A percentile compares a stretch with the other conserved stretches of the same genome.
These are phyloP conservation scores for Ogataea glucozyma DNA, from an alignment of 805 yeast species.

Conservation along the genomic window DNA sequence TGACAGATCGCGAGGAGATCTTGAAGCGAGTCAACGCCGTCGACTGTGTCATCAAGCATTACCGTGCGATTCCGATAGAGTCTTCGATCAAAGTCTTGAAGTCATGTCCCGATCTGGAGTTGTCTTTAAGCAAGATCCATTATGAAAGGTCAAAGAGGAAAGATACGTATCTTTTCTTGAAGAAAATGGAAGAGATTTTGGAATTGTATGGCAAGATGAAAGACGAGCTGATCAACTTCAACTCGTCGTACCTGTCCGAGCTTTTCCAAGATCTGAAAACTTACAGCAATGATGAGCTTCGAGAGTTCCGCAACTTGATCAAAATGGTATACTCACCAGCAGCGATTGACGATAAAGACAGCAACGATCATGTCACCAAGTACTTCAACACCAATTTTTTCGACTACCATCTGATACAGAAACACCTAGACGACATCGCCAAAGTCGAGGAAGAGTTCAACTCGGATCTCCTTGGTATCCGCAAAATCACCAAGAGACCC, in stretches of 20 bases:
- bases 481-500: constrained; percentile 53
- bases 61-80: constrained; percentile 40
- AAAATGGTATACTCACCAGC: constrained; percentile 52
- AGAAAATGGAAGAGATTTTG: constrained; percentile 42
- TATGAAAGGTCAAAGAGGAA: constrained; percentile 59
- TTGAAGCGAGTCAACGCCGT: constrained; percentile 65
- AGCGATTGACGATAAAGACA: constrained; percentile 55
- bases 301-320: constrained; percentile 37
- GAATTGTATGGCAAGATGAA: constrained; percentile 29
- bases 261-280: constrained; percentile 22
- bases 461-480: constrained; percentile 51
- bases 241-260: constrained; percentile 25
- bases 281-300: constrained; percentile 17
- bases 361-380: constrained; percentile 34
- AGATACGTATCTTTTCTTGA: constrained; percentile 58
- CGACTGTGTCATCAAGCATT: constrained; percentile 44
- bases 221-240: constrained; percentile 20
- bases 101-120: constrained; percentile 54
- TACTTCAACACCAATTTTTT: constrained; percentile 49
- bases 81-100: constrained; percentile 30
- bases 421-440: constrained; percentile 42
- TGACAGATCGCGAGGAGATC: constrained; percentile 54
- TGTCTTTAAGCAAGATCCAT: constrained; percentile 56
- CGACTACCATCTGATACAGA: constrained; percentile 36
- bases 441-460: constrained; percentile 49